Percentiles rank a stretch among this genome's conserved stretches.
Evolutionary conservation across 345 rosid species (phyloP).

Genomic region (Crucihimalaya himalaica): DNA sequence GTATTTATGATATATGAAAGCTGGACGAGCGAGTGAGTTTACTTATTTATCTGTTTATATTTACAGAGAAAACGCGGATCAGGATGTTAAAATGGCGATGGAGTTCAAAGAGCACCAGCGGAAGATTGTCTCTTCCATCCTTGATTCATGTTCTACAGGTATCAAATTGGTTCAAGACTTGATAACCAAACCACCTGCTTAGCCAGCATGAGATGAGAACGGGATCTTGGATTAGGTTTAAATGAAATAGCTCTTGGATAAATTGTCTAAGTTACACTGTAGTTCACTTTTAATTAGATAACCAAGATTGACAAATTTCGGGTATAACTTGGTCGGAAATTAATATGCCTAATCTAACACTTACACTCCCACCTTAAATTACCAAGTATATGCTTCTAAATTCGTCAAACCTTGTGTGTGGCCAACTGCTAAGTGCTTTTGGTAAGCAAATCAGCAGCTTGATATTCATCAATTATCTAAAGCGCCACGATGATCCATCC

Average conservation of each 20-base stretch:
- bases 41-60: background rate
- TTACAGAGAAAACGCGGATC: slow-evolving; percentile 52
- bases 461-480: too few relatives aligned
- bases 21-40: background rate
- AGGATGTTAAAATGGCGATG: slow-evolving; percentile 71
- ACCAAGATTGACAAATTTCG: too few relatives aligned
- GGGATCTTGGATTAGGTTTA: slow-evolving; percentile 6
- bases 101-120: slow-evolving; percentile 61
- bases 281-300: too few relatives aligned
- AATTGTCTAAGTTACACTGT: too few relatives aligned
- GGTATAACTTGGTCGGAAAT: too few relatives aligned
- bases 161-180: slow-evolving; percentile 56
- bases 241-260: background rate
- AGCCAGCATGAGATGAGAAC: slow-evolving; percentile 9
- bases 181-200: slow-evolving; percentile 36
- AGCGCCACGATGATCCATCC: too few relatives aligned
- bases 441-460: too few relatives aligned
- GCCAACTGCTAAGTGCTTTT: too few relatives aligned
- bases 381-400: too few relatives aligned
- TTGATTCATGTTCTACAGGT: slow-evolving; percentile 70
- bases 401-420: too few relatives aligned
- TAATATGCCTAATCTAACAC: too few relatives aligned
- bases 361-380: too few relatives aligned
- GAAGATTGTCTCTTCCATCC: slow-evolving; percentile 68
- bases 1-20: background rate